phyloP scores from a whole-genome alignment of 352 stramenopile species.

The Hyaloperonospora brassicae region DNA sequence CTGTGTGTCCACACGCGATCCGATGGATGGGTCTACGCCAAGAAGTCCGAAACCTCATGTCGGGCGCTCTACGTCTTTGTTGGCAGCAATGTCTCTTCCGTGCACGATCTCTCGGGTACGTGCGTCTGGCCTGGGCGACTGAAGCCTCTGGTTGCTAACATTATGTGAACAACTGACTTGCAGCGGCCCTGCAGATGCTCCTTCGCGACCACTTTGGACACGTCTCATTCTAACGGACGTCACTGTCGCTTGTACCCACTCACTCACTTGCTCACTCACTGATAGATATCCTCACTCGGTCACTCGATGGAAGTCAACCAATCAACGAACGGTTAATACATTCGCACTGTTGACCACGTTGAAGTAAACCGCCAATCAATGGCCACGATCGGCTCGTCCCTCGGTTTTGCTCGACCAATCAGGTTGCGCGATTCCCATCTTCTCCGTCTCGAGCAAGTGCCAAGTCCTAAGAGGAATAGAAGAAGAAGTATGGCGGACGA shows the following conservation, averaged over 20 bases:
- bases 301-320: background rate
- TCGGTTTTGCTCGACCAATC: background rate
- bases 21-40: conserved; percentile 49
- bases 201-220: conserved; percentile 49
- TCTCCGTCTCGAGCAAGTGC: background rate
- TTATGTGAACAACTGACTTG: conserved; percentile 7
- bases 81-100: conserved; percentile 50
- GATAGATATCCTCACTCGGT: background rate
- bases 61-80: conserved; percentile 57
- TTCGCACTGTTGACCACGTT: background rate
- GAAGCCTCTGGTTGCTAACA: background rate
- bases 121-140: conserved; percentile 1
- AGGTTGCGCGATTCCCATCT: background rate
- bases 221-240: conserved; percentile 31
- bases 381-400: background rate
- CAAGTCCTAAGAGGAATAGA: no score
- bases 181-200: conserved; percentile 42
- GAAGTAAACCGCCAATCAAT: background rate
- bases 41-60: conserved; percentile 35
- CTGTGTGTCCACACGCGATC: conserved; percentile 48
- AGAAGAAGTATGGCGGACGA: conserved; percentile 25
- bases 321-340: background rate
- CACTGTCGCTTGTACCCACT: no score
- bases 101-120: conserved; percentile 46
- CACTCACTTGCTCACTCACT: background rate